Conservation (phyloP, 1,139 yeast genomes). For the Kodamaea arcana region DNA sequence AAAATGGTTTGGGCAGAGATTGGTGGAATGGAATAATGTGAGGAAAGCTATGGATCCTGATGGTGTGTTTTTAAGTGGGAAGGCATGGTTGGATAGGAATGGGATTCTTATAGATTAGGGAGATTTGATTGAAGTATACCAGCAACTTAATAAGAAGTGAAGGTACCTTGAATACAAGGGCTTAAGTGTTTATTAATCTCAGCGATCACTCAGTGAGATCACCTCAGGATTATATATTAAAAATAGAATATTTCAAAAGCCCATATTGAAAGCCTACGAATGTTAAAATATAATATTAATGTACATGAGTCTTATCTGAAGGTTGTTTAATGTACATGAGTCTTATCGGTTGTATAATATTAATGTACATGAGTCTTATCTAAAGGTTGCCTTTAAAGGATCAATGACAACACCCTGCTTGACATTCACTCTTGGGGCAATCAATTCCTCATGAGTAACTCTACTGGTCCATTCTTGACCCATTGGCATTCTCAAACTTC, state of each 20-base stretch:
- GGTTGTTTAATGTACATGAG: too few species aligned
- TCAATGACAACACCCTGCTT: conserved; percentile 89
- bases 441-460: conserved; percentile 78
- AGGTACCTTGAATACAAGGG: too few species aligned
- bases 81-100: conserved; percentile 75
- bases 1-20: conserved; percentile 78
- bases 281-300: too few species aligned
- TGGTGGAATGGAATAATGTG: conserved; percentile 54
- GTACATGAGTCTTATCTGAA: too few species aligned
- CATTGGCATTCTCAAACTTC: conserved; percentile 90
- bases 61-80: conserved; percentile 74
- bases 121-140: conserved; percentile 54
- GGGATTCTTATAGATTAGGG: conserved; percentile 63
- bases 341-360: too few species aligned
- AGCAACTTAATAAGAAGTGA: conserved; percentile 55
- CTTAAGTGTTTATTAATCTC: too few species aligned
- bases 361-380: too few species aligned
- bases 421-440: conserved; percentile 83
- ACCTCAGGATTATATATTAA: too few species aligned
- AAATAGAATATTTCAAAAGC: too few species aligned
- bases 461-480: conserved; percentile 97
- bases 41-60: conserved; percentile 73
- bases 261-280: too few species aligned
- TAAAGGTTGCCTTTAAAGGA: conserved; percentile 75
- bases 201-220: too few species aligned